These are phyloP conservation scores for Kwoniella sp. DNA, from an alignment of 768 basidiomycete species.

Conservation along the genomic window DNA sequence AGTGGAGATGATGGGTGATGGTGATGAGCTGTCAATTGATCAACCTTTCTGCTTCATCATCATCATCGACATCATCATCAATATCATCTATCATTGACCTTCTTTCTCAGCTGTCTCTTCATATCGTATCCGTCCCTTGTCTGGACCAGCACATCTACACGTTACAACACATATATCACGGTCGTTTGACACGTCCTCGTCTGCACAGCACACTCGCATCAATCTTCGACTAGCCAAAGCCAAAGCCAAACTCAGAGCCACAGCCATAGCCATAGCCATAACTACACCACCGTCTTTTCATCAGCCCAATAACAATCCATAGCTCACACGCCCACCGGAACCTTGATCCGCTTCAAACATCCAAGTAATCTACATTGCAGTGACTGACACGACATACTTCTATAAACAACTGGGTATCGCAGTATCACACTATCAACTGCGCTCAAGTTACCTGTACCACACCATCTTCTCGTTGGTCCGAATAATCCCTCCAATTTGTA, in stretches of 20 bases:
- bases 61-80: too few relatives aligned
- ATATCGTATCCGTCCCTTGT: not conserved
- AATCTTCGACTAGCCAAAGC: not conserved
- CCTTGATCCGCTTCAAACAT: too few relatives aligned
- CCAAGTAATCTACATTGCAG: too few relatives aligned
- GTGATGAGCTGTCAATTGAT: not conserved
- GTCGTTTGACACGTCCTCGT: slow-evolving; percentile 19
- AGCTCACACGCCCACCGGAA: too few relatives aligned
- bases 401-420: too few relatives aligned
- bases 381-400: too few relatives aligned
- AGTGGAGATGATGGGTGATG: not conserved
- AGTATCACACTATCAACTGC: too few relatives aligned
- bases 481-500: too few relatives aligned
- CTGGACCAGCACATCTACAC: not conserved
- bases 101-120: not conserved
- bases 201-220: not conserved
- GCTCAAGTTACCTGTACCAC: too few relatives aligned
- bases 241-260: not conserved
- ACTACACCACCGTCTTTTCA: slow-evolving; percentile 13
- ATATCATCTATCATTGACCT: too few relatives aligned
- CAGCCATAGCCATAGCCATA: not conserved
- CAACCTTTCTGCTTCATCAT: not conserved
- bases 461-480: too few relatives aligned
- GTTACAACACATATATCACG: slow-evolving; percentile 2
- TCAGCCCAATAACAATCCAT: slow-evolving; percentile 1